A percentile compares a stretch with the other conserved stretches of the same genome.
phyloP scores from a whole-genome alignment of 441 rosid genomes.

The Hypseocharis bilobata region DNA sequence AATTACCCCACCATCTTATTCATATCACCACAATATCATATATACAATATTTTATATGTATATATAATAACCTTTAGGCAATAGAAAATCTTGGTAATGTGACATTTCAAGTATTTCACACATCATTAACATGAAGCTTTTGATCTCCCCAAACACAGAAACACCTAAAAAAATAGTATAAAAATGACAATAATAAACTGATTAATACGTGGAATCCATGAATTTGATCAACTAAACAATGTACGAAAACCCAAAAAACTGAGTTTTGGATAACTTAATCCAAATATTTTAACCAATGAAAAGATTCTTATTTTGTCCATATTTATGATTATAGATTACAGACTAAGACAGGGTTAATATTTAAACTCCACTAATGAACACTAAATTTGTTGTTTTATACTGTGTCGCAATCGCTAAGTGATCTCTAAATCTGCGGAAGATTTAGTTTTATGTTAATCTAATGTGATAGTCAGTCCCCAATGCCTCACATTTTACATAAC shows the following conservation, averaged over 20 bases:
- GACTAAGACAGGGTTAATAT: constrained; percentile 15
- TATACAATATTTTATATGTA: background rate
- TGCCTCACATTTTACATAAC: constrained; percentile 23
- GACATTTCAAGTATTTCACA: background rate
- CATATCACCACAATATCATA: too few relatives aligned
- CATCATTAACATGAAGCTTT: background rate
- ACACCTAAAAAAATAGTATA: background rate
- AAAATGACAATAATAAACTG: background rate
- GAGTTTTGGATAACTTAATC: constrained; percentile 6
- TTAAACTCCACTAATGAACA: background rate
- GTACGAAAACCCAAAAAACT: background rate
- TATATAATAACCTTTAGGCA: background rate
- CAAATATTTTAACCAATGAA: background rate
- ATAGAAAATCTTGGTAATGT: background rate
- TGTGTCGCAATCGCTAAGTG: constrained; percentile 29
- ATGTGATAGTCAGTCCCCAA: constrained; percentile 15
- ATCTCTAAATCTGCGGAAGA: constrained; percentile 31
- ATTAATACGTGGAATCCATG: background rate
- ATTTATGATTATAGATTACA: constrained; percentile 1
- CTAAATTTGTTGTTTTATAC: constrained; percentile 18
- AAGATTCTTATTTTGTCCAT: constrained; percentile 1
- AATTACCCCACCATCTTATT: background rate
- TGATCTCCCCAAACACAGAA: background rate
- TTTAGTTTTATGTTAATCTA: constrained; percentile 19
- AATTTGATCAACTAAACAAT: background rate